phyloP scores from a whole-genome alignment of 192 early-diverging fungal species.

The Backusella luteola region DNA sequence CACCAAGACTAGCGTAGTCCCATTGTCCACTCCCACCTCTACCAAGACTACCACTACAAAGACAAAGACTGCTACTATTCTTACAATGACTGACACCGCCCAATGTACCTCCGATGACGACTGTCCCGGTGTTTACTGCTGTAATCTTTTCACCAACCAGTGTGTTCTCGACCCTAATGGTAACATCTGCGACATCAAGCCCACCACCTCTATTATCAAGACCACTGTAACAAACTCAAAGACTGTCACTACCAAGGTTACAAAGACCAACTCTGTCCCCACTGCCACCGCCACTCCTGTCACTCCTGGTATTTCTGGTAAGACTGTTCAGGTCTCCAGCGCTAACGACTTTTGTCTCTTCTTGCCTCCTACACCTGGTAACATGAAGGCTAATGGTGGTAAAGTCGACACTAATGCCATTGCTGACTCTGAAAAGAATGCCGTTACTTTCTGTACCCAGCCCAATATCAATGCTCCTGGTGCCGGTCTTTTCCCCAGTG shows the following conservation, averaged over 20 bases:
- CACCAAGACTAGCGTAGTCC: not conserved
- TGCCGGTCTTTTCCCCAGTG: constrained; percentile 35
- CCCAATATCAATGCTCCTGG: constrained; percentile 33
- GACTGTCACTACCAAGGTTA: constrained; percentile 11
- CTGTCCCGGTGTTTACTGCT: constrained; percentile 25
- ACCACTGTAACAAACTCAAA: not conserved
- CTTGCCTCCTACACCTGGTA: constrained; percentile 40
- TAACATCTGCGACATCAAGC: constrained; percentile 26
- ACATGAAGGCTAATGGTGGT: constrained; percentile 15
- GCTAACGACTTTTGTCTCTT: constrained; percentile 30
- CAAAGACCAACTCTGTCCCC: not conserved
- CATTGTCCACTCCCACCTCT: not conserved
- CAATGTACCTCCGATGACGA: constrained; percentile 20
- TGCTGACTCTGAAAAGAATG: constrained; percentile 41
- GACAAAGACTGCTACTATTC: constrained; percentile 12
- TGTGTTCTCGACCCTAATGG: constrained; percentile 25
- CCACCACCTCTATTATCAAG: constrained; percentile 7
- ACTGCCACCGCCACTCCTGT: not conserved
- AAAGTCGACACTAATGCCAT: constrained; percentile 35
- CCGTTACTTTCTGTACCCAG: constrained; percentile 47
- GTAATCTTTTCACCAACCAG: constrained; percentile 21
- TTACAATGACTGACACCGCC: constrained; percentile 1
- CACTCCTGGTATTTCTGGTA: constrained; percentile 13
- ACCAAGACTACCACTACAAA: not conserved
- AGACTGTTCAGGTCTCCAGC: constrained; percentile 22